Evolutionary conservation across 2,329 filamentous ascomycete species (phyloP), one percentile per base, ranked within the genome.

Genomic region (Trichoderma asperellum): DNA sequence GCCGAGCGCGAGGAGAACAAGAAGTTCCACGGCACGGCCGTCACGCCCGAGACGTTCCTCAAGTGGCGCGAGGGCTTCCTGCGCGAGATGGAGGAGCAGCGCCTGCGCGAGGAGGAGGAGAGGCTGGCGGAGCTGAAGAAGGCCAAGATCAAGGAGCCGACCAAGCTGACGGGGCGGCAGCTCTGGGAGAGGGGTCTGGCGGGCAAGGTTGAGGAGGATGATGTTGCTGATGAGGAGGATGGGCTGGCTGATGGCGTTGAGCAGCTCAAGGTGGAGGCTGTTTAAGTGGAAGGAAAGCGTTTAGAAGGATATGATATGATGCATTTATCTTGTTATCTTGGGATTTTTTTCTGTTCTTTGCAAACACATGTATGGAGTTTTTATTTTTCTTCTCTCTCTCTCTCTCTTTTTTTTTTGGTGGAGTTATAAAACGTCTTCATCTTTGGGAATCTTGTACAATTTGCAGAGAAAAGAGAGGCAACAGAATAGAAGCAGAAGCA

Each of bases 1-100:
- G 88, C 87, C 0, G 96, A 99, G 81, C 89, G 92, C 71, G 94
- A 96, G 79, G 96, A 99, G 84, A 99, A 99, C 79, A 89, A 91
- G 75, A 98, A 97, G 81, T 99, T 99, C 80, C 92, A 97, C 78
- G 96, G 96, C 69, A 93, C 93, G 43, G 86, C 89, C 37, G 96
- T 99, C 24, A 98, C 90, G n/a, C 85, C 89, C 27, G 93, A 97
- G 82, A 90, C 89, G 0, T 99, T 98, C 76, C 77, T 92, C 73
- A 88, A 87, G 73, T 99, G 96, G 96, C 86, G 93, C 68, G 89
- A 90, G 49, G 87, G 80, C 11, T 99, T 98, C 77, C 78, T 88
- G 71, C 83, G 85, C 76, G 96, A 98, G 83, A 90, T 95, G 88
- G 90, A 91, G 77, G 94, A 96, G 76, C 83, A 86, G 77, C 87